Base-by-base conservation (phyloP, 495 filamentous ascomycete species). In the Echria macrotheca region DNA sequence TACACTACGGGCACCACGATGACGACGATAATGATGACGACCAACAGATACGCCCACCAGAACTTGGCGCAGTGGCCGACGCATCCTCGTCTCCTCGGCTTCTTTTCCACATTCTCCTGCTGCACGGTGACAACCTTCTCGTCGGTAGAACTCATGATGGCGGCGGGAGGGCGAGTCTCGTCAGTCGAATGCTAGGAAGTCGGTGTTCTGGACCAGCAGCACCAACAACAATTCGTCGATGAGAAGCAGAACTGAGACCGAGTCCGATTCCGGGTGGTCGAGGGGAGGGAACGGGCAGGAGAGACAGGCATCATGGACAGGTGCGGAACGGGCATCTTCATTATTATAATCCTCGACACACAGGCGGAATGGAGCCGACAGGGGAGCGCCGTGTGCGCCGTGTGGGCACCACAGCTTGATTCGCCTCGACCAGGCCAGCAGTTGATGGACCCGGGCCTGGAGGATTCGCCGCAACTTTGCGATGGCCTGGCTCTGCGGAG, bases 31-130 rank as follows among this genome's bases (percentile, higher is more conserved):
- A 74, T 57, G 47, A 82, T 61, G 55, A 87, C 66, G 22, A 73
- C 57, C 50, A 86, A 73, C 50, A 87, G 57, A 60, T 87, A 77
- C 55, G 72, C 64, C 87, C 85, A 91, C 86, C 86, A 91, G 55
- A 79, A 88, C 54, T 70, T 63, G 42, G 44, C 55, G 50, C 68
- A 71, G 55, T 77, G 73, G n/a, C 67, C 63, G 38, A 61, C 51
- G 52, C 50, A 61, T 11, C 57, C 59, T 19, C 61, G 40, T 31
- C 44, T 62, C 38, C 57, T 53, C 32, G 54, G 59, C 59, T 54
- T 57, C 14, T 47, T 37, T 18, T 38, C 41, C 41, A 53, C 49
- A 18, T 47, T 49, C 56, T 63, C 64, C 17, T 50, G 36, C 55
- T 64, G 58, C 32, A 46, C 11, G 37, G 54, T 44, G 28, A 23